Evolutionary conservation across 768 basidiomycete genomes (phyloP).

Genomic region (Austroboletus festivus): DNA sequence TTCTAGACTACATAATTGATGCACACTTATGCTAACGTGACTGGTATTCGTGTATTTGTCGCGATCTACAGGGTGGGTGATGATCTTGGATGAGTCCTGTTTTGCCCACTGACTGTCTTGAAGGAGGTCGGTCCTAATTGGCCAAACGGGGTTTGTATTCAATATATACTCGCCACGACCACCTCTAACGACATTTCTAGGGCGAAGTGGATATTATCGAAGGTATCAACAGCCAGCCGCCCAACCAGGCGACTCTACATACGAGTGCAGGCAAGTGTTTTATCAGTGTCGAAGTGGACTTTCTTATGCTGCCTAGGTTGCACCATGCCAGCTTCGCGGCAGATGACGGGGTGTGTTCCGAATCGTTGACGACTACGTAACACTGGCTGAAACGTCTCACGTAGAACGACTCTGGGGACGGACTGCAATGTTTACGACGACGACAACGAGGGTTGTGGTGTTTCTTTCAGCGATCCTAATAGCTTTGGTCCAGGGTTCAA

Average conservation of each 20-base stretch:
- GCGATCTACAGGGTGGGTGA: background rate
- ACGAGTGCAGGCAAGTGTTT: conserved; percentile 11
- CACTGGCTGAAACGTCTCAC: background rate
- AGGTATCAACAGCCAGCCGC: conserved; percentile 26
- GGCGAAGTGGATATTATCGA: conserved; percentile 30
- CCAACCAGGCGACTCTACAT: conserved; percentile 28
- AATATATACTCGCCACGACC: background rate
- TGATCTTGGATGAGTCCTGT: background rate
- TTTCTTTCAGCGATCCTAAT: conserved; percentile 17
- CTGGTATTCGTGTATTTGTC: too few relatives aligned
- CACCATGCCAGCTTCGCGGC: conserved; percentile 21
- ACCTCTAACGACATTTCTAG: conserved; percentile 2
- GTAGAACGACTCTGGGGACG: conserved; percentile 13
- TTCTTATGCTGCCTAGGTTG: conserved; percentile 18
- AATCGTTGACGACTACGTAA: background rate
- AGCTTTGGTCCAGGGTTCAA: conserved; percentile 35
- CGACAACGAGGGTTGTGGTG: conserved; percentile 31
- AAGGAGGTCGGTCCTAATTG: conserved; percentile 22
- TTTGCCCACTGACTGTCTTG: background rate
- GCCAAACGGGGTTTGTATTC: conserved; percentile 11
- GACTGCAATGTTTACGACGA: conserved; percentile 26
- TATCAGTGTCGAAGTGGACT: background rate
- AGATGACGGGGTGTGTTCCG: conserved; percentile 28
- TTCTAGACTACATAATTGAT: too few relatives aligned
- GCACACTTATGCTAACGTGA: too few relatives aligned